phyloP scores from a whole-genome alignment of 805 yeast genomes.

The Wickerhamomyces hampshirensis region DNA sequence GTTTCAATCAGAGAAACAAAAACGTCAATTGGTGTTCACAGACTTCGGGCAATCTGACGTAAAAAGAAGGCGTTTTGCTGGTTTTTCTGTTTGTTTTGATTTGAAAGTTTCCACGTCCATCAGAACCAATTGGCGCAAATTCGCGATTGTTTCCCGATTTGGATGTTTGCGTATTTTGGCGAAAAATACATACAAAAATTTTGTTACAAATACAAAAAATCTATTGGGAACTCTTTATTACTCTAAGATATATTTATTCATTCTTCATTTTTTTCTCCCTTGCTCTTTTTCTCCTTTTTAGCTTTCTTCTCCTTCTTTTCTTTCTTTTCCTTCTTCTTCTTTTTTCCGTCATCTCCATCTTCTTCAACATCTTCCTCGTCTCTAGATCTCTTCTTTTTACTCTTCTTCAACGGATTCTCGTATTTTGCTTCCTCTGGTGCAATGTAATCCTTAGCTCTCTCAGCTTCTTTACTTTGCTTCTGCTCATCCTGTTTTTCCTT shows the following conservation, averaged over 20 bases:
- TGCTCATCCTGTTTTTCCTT: conserved; percentile 71
- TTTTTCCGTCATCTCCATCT: conserved; percentile 25
- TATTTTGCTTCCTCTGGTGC: conserved; percentile 79
- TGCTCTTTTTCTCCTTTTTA: conserved; percentile 27
- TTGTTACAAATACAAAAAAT: too few relatives aligned
- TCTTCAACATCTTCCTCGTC: conserved; percentile 26
- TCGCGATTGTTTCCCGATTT: not conserved
- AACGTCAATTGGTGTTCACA: too few relatives aligned
- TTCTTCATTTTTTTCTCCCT: conserved; percentile 26
- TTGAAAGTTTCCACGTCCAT: not conserved
- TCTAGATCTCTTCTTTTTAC: conserved; percentile 27
- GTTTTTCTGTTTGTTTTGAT: too few relatives aligned
- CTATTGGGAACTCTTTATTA: too few relatives aligned
- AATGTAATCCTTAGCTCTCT: conserved; percentile 70
- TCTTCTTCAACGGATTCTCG: conserved; percentile 36
- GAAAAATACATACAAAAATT: too few relatives aligned
- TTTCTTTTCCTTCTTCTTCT: conserved; percentile 25
- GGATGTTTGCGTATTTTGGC: conserved; percentile 1
- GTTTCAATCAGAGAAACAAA: too few relatives aligned
- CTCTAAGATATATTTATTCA: too few relatives aligned
- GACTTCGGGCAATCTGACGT: too few relatives aligned
- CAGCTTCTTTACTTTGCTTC: conserved; percentile 58
- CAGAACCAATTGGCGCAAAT: conserved; percentile 1
- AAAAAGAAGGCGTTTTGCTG: too few relatives aligned
- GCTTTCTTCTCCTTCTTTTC: conserved; percentile 25